Base-by-base conservation (phyloP, 1,284 basidiomycete genomes). In the Cerioporus squamosus region DNA sequence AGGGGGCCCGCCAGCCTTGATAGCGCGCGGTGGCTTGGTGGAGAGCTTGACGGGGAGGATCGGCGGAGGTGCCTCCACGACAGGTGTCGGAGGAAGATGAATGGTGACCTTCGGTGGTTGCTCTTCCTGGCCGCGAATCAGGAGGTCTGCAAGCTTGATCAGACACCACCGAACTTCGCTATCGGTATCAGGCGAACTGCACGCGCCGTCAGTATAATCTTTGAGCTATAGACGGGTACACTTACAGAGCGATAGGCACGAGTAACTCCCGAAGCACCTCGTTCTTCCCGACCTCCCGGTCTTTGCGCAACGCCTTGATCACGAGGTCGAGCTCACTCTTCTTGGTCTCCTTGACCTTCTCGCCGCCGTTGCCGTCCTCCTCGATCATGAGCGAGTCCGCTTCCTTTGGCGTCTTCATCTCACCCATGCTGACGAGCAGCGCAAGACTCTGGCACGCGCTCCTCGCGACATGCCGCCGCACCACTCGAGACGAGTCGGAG, bases 101-200 rank as follows among this genome's bases (percentile, higher is more conserved):
- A 98, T 91, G 40, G 89, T 90, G 53, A 94, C 87, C 56, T 92
- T 93, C 0, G 94, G 95, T n/a, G 90, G 79, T 4, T 87, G 84
- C 74, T 97, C 95, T 54, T 93, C 87, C 3, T 84, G 77, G 20
- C 93, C 90, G 51, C 89, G 87, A 64, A 97, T 91, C 49, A 97
- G 84, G 23, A 98, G 81, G 70, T 98, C 97, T 12, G 93, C 94
- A 10, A 98, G 79, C 76, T 98, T 98, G 67, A 99, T 80, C 49
- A 98, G 77, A 61, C 91, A 93, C 85, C 94, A 93, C 38, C 95
- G 89, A 45, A 96, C 91, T 76, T 97, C 93, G 64, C 89, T 81
- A 72, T 98, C 96, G 46, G 87, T 82, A 50, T 88, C 83, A 0
- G 88, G 81, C 23, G 86, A 83, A 39, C 92, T 94, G 64, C 2